A percentile compares a stretch with the other conserved stretches of the same genome.
Evolutionary conservation across 306 rosid genomes (phyloP).

Genomic region (Coriaria nepalensis): DNA sequence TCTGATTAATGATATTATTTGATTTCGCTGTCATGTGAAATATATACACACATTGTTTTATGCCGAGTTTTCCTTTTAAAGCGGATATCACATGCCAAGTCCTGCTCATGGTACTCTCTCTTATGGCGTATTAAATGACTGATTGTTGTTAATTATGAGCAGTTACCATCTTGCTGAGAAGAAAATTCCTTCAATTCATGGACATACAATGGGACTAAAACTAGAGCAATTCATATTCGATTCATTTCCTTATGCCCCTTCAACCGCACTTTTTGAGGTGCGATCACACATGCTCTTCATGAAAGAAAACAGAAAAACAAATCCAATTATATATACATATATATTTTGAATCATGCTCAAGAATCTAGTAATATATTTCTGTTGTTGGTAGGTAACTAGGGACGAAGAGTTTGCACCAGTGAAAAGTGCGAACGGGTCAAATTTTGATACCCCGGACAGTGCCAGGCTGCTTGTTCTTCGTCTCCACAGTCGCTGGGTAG

Average conservation of each 20-base stretch:
- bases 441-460: constrained; percentile 89
- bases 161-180: constrained; percentile 96
- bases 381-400: constrained; percentile 47
- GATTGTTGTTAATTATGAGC: constrained; percentile 5
- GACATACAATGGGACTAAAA: constrained; percentile 61
- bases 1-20: too few relatives aligned
- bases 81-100: too few relatives aligned
- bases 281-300: too few relatives aligned
- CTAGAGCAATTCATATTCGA: constrained; percentile 95
- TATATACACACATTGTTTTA: too few relatives aligned
- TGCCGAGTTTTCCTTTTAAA: too few relatives aligned
- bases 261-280: constrained; percentile 98
- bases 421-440: constrained; percentile 84
- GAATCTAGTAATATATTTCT: constrained; percentile 1
- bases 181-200: constrained; percentile 83
- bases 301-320: too few relatives aligned
- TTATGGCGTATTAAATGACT: too few relatives aligned
- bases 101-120: too few relatives aligned
- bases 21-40: too few relatives aligned
- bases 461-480: constrained; percentile 90
- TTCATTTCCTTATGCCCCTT: constrained; percentile 93
- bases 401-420: constrained; percentile 99
- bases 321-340: background rate
- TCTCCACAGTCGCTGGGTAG: constrained; percentile 96
- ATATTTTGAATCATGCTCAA: constrained; percentile 3